Conservation (phyloP, 768 basidiomycete species). For the Auricularia sp. region DNA sequence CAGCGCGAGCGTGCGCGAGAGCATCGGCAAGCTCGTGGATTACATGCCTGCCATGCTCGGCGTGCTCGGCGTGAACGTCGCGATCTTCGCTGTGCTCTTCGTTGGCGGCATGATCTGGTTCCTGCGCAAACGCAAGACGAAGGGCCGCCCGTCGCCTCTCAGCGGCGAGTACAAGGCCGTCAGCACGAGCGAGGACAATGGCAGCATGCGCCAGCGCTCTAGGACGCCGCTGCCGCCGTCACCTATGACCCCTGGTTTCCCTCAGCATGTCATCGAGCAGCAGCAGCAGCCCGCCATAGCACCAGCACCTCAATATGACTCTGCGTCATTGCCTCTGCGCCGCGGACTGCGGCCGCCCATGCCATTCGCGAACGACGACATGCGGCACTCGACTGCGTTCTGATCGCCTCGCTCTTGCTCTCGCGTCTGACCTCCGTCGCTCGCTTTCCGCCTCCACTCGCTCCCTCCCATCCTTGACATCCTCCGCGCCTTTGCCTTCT, state of each 20-base stretch:
- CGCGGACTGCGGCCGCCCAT: neutral
- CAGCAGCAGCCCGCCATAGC: neutral
- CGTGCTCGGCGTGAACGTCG: constrained; percentile 66
- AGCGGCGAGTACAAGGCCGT: neutral
- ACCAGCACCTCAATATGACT: neutral
- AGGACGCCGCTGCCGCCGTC: neutral
- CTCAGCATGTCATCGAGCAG: neutral
- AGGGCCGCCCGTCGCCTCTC: neutral
- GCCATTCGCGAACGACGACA: neutral
- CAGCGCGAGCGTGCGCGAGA: constrained; percentile 45
- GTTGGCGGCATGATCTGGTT: constrained; percentile 37
- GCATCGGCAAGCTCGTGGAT: constrained; percentile 50
- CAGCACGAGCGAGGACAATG: neutral
- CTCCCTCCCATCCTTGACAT: neutral
- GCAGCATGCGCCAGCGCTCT: neutral
- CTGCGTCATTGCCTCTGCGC: neutral
- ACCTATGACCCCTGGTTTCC: neutral
- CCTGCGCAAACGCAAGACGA: neutral
- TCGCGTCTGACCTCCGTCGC: neutral
- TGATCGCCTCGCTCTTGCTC: neutral
- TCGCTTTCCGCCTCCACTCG: neutral
- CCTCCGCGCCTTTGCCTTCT: neutral
- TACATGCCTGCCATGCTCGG: constrained; percentile 67
- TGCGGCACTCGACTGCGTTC: neutral
- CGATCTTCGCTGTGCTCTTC: constrained; percentile 50